Base-by-base conservation (phyloP, 2,329 filamentous ascomycete genomes). In the Aureobasidium sp. region DNA sequence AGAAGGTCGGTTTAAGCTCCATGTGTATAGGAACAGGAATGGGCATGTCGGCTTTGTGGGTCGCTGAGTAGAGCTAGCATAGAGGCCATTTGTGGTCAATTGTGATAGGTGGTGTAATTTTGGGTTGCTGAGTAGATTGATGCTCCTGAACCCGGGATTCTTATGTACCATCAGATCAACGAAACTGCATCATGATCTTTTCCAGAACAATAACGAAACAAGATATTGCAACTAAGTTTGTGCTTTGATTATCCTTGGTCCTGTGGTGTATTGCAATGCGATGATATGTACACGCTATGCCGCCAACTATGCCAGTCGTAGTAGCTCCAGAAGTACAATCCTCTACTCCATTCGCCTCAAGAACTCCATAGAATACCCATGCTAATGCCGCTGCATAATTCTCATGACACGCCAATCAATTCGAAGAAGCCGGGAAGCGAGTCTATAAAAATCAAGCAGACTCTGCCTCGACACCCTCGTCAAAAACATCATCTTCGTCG, bases 1-100 rank as follows among this genome's bases (percentile, higher is more conserved):
- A 94, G 82, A 89, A 89, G 82, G 79, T 97, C 64, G 94, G 94
- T 57, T 85, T 96, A 45, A 97, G 91, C 33, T 45, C 88, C 75
- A 97, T 97, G 94, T 99, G 94, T 74, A 79, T 97, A 54, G 94
- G 93, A 57, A 97, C 93, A 2, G 63, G 63, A 59, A 97, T 97
- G 94, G 93, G 24, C 24, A 24, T 24, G 24, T 2, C 31, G 3
- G 35, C 35, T 11, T 5, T 39, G 6, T 39, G 35, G 35, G 35
- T 39, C 8, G 35, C 35, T 39, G 14, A 39, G 35, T 15, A 39
- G 35, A 14, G 24, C 24, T 24, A 24, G 24, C 24, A 24, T 24
- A 4, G 24, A 24, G 24, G 24, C 24, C 24, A 24, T 24, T 24
- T 24, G 24, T 24, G 24, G 24, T 24, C 24, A 24, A 24, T 24